Evolutionary conservation across 2,329 filamentous ascomycete genomes (phyloP), one percentile per base, ranked within the genome.

Genomic region (Apiospora rasikravindrae): DNA sequence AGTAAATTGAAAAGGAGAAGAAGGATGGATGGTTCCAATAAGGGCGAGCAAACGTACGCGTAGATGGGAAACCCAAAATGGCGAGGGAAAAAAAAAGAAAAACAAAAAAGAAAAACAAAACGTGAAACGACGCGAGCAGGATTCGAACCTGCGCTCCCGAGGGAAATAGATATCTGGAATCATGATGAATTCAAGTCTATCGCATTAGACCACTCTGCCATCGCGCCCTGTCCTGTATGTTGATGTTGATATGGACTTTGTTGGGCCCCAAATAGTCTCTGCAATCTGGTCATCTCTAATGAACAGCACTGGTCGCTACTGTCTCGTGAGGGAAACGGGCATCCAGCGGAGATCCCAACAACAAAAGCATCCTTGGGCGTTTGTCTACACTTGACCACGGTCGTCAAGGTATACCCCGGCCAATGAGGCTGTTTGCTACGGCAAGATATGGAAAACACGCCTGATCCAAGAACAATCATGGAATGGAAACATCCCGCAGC

Each of bases 181-280:
- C 29, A 22, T 61, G 16, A 5, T 2, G 11, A 3, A 61, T 61
- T 61, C 53, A 37, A 61, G 29, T 61, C 53, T 61, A 61, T 61
- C 53, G 16, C 53, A 61, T 61, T 61, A 61, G 53, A 61, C 29
- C 29, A 33, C 53, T 61, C 53, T 37, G 53, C 29, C 53, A 61
- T 61, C 26, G 53, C 3, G 53, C 26, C 53, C 2, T 26, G 11
- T 16, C 1, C 44, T 47, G n/a, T 22, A 2, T 26, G n/a, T n/a
- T n/a, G 8, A 51, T 26, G 24, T 4, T 16, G 24, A 24, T 53
- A 1, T 14, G 10, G n/a, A 16, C 11, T 16, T 16, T 53, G 49
- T 29, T 53, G n/a, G 24, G 1, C 24, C 29, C 14, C 6, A 53
- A 13, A 4, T 47, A 47, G 45, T 47, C 22, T 22, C 45, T 8